Conservation (phyloP, 768 basidiomycete genomes). For the Boletus rubroflammeus region DNA sequence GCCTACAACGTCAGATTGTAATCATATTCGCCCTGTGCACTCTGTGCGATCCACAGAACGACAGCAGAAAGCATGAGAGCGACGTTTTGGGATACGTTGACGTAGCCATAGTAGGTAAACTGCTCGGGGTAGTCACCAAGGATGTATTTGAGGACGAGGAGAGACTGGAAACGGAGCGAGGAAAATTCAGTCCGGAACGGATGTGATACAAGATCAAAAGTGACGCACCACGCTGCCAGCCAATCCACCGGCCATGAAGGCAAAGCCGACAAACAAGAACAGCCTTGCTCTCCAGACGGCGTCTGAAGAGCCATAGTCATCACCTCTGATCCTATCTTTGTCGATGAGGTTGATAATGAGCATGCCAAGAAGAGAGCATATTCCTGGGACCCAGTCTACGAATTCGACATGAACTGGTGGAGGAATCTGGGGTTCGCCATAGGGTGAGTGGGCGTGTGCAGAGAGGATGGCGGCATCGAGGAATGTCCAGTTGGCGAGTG, state of each 20-base stretch:
- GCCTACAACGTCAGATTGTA: constrained; percentile 75
- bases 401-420: constrained; percentile 82
- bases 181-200: not conserved
- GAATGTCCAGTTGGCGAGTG: constrained; percentile 92
- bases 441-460: constrained; percentile 75
- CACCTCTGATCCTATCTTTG: constrained; percentile 81
- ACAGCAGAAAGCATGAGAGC: constrained; percentile 81
- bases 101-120: constrained; percentile 89
- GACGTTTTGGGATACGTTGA: constrained; percentile 92
- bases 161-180: constrained; percentile 49
- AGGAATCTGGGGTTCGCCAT: constrained; percentile 63
- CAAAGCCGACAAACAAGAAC: constrained; percentile 92
- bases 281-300: constrained; percentile 91
- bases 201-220: not conserved
- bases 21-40: constrained; percentile 82
- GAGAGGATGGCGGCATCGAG: constrained; percentile 91
- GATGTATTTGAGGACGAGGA: constrained; percentile 89
- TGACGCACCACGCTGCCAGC: constrained; percentile 91
- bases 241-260: constrained; percentile 94
- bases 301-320: constrained; percentile 77
- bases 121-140: constrained; percentile 67
- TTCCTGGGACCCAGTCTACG: constrained; percentile 96
- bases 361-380: constrained; percentile 90
- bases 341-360: constrained; percentile 91
- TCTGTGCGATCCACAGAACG: constrained; percentile 91